Base-by-base conservation (phyloP, 2,329 filamentous ascomycete genomes). In the Parafenestella ontariensis region DNA sequence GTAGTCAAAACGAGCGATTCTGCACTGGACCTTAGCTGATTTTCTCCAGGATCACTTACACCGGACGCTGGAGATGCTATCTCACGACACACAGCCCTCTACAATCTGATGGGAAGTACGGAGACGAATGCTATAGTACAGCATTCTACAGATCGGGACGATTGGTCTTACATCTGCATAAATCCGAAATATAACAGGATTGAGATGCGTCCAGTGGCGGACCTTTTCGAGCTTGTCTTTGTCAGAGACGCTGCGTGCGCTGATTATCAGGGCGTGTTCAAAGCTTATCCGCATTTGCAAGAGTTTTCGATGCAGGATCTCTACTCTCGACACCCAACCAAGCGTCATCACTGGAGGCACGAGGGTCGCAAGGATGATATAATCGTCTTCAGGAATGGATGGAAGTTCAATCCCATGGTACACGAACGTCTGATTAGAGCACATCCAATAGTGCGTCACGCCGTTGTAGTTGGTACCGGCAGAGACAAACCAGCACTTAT, bases 381-480 rank as follows among this genome's bases (percentile, higher is more conserved):
- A 10, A 63, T 69, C 2, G 44, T 69, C 2, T 57, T 67, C 33
- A 49, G 50, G 17, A 64, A 49, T 18, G 62, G 65, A 2, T 57
- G 56, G 47, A 66, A 64, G 17, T 64, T 66, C 45, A 62, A 66
- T 36, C 65, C 67, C 3, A 58, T 54, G 31, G 46, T 59, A 9
- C 64, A 67, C 34, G 65, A 72, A 36, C 56, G 64, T 10, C 40
- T 57, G 7, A 59, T 77, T 5, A 53, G 65, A 23, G 54, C 61
- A n/a, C 70, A 77, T 29, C 58, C 56, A 1, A 43, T 59, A 6
- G 67, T 77, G 5, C 64, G 67, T 40, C 59, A 71, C 31, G 73
- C 72, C 8, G 39, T 76, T 3, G 49, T 77, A 1, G 61, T 76
- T 4, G 74, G 75, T 1, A 68, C 60, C 20, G 68, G 65, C n/a